phyloP scores from a whole-genome alignment of 371 early-diverging fungal species.

The Mucor plumbeus region DNA sequence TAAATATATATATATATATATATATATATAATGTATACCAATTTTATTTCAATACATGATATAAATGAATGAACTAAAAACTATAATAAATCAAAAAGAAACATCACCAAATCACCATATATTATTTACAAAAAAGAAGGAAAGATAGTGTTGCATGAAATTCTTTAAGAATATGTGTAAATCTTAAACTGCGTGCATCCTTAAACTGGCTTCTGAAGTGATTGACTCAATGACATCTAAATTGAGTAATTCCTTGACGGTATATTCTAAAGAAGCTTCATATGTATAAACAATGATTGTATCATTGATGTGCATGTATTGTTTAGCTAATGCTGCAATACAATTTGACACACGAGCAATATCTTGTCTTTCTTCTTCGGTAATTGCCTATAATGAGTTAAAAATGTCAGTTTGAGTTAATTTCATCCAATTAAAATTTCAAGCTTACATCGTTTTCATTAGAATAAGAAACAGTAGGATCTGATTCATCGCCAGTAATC shows the following conservation, averaged over 20 bases:
- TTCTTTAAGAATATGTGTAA: too few species aligned
- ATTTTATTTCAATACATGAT: background rate
- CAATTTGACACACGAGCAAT: conserved; percentile 91
- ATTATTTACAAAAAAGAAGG: background rate
- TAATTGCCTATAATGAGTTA: conserved; percentile 50
- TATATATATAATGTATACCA: background rate
- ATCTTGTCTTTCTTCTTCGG: conserved; percentile 68
- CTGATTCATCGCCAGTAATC: conserved; percentile 59
- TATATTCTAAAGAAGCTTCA: conserved; percentile 79
- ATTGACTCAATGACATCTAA: conserved; percentile 62
- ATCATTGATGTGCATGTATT: conserved; percentile 83
- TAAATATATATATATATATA: background rate
- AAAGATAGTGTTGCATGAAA: background rate
- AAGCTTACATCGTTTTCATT: conserved; percentile 77
- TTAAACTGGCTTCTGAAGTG: conserved; percentile 52
- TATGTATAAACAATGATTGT: conserved; percentile 86
- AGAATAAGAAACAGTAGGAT: conserved; percentile 78
- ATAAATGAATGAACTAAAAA: too few species aligned
- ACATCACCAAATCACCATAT: background rate
- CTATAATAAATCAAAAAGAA: background rate
- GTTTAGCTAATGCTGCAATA: conserved; percentile 77
- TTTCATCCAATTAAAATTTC: background rate
- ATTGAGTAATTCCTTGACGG: conserved; percentile 68
- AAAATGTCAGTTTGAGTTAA: too few species aligned
- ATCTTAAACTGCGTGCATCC: conserved; percentile 33